Evolutionary conservation across 345 rosid species (phyloP).

Genomic region (Geranium brycei): DNA sequence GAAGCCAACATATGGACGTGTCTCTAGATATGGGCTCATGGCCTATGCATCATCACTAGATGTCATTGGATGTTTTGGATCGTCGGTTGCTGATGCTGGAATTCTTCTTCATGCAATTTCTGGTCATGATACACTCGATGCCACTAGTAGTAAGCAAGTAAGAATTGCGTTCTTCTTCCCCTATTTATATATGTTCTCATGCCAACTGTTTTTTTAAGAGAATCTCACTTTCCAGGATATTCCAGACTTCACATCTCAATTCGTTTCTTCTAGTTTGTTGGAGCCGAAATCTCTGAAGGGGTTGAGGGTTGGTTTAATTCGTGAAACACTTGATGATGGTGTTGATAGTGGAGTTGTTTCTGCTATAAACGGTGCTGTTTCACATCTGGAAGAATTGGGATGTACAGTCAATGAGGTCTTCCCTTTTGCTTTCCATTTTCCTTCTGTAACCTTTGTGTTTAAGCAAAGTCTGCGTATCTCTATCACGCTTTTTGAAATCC

Average conservation of each 20-base stretch:
- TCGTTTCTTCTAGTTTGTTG: constrained; percentile 24
- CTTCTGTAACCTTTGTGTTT: background rate
- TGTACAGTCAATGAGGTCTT: constrained; percentile 55
- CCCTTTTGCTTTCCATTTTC: constrained; percentile 1
- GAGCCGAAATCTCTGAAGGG: constrained; percentile 70
- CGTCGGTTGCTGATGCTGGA: constrained; percentile 77
- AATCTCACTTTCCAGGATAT: constrained; percentile 38
- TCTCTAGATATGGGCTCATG: constrained; percentile 90
- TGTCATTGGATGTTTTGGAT: constrained; percentile 82
- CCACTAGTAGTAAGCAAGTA: constrained; percentile 75
- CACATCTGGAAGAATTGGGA: constrained; percentile 80
- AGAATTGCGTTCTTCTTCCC: constrained; percentile 1
- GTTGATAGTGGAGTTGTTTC: constrained; percentile 65
- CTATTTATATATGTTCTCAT: background rate
- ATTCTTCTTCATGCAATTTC: constrained; percentile 74
- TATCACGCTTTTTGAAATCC: background rate
- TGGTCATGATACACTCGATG: constrained; percentile 67
- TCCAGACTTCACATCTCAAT: constrained; percentile 52
- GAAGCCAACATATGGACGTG: constrained; percentile 92
- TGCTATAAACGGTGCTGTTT: constrained; percentile 50
- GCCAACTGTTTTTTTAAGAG: background rate
- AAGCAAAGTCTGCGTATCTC: too few species aligned
- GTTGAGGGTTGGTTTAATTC: constrained; percentile 66
- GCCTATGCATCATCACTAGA: constrained; percentile 88
- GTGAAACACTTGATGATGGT: constrained; percentile 66